phyloP scores from a whole-genome alignment of 352 stramenopile genomes.

The Phytophthora gonapodyides region DNA sequence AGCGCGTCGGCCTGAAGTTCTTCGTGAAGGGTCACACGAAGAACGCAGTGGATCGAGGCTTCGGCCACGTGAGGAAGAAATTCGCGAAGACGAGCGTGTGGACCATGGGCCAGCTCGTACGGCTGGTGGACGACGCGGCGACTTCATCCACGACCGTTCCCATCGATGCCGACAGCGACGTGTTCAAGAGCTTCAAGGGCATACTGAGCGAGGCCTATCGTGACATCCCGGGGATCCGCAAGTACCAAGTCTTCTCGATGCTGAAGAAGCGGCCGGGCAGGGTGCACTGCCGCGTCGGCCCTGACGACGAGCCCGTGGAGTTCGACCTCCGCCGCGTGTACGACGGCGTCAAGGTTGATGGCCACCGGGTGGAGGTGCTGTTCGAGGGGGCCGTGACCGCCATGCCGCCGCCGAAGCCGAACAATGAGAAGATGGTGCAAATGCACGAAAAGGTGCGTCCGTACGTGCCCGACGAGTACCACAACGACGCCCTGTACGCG shows the following conservation, averaged over 20 bases:
- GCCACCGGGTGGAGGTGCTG: not conserved
- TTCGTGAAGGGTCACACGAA: slow-evolving; percentile 13
- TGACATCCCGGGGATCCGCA: no score
- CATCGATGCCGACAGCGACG: not conserved
- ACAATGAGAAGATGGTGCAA: slow-evolving; percentile 12
- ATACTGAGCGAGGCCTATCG: no score
- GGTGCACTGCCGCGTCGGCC: no score
- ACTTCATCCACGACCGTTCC: not conserved
- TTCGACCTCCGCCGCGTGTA: no score
- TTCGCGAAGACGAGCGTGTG: not conserved
- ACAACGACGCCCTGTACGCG: slow-evolving; percentile 14
- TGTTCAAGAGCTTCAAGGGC: no score
- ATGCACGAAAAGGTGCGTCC: slow-evolving; percentile 24
- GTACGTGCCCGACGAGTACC: slow-evolving; percentile 20
- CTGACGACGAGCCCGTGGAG: no score
- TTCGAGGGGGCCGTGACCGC: not conserved
- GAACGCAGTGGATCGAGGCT: slow-evolving; percentile 6
- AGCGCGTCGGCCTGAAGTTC: not conserved
- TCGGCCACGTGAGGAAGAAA: slow-evolving; percentile 9
- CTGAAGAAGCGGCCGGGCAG: no score
- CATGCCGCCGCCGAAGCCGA: slow-evolving; percentile 2
- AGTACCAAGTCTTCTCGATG: no score
- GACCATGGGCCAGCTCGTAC: not conserved
- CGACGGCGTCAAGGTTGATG: no score
- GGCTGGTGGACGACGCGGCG: no score